Evolutionary conservation across 805 yeast genomes (phyloP), one percentile per base, ranked within the genome.

Genomic region (Candida awuae): DNA sequence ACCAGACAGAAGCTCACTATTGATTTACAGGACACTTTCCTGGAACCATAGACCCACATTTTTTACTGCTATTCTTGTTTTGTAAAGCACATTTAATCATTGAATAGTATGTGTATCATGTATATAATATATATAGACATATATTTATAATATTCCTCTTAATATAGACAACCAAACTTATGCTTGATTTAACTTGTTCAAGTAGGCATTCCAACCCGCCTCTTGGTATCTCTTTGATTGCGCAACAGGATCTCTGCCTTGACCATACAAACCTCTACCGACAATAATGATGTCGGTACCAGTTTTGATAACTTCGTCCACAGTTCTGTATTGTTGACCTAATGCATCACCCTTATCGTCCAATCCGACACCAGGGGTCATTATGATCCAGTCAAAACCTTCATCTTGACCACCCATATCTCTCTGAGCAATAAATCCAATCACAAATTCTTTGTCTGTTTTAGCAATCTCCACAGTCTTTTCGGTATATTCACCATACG

Each of bases 341-440:
- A 92, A 70, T 1, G 80, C 76, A 58, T 92, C 99, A 13, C 97
- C 97, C 59, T 82, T 92, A 56, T 90, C 97, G 56, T 90, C 98
- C 37, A 92, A 71, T 3, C 97, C 97, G 29, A 92, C 98, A 45
- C 99, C 99, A 0, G 99, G 99, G 1, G 98, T 90, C 92, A 92
- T 80, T 42, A 88, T 76, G 29, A 92, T 63, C 96, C 97, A 92
- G 63, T 92, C 98, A 53, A 83, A 88, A 1, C 90, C 92, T 52
- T 80, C 92, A 3, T 73, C 80, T 32, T 72, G 70, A 13, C 87
- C 88, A 21, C 87, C 87, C 84, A 88, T 84, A 42, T 80, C 79
- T 54, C 75, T 73, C 59, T 87, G 97, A 1, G 98, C 97, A 63
- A 92, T 92, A 60, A 90, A 92, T 0, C 99, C 99, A 63, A 92